Base-by-base conservation (phyloP, 1,139 yeast genomes). In the Diutina scorzettiae region DNA sequence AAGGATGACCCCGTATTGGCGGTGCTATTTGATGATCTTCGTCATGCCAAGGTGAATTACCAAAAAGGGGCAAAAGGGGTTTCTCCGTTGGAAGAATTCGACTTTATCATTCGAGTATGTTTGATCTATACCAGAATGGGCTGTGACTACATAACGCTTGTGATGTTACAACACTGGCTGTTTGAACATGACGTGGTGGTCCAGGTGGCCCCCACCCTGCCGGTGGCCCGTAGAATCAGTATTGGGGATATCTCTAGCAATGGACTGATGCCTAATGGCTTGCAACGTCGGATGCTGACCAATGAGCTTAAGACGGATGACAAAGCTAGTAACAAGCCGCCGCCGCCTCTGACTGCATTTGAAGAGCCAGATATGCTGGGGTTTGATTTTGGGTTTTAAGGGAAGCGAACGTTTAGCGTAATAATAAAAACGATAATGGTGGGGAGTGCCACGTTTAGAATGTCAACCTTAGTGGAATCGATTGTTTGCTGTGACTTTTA, bases 81-180 rank as follows among this genome's bases (percentile, higher is more conserved):
- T n/a, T 63, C 69, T 21, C 62, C 69, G 3, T 51, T 54, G 3
- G 62, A 65, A 41, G 96, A 89, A 53, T 75, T 72, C 44, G 65
- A 69, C 12, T 77, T 80, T 52, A 71, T 87, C 11, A 55, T 74
- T 19, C 75, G 77, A 48, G 80, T 81, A 6, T 71, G 83, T 11
- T 63, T 71, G 39, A 81, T 85, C 45, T 84, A 86, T 53, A 67
- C 76, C 12, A 67, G 95, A 46, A 86, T 89, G 95, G 97, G 97
- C 0, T 89, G 97, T 62, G 95, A 89, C 51, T 73, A 78, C 48
- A 58, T 89, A 40, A 79, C 89, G 0, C 55, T 84, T 17, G 69
- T 78, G 40, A 57, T 87, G 42, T 63, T 83, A 3, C 64, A 65
- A 42, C 75, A 73, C 46, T 89, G 96, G 96, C 62, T 62, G 27